phyloP scores from a whole-genome alignment of 345 rosid genomes.

The Atalantia buxifolia region DNA sequence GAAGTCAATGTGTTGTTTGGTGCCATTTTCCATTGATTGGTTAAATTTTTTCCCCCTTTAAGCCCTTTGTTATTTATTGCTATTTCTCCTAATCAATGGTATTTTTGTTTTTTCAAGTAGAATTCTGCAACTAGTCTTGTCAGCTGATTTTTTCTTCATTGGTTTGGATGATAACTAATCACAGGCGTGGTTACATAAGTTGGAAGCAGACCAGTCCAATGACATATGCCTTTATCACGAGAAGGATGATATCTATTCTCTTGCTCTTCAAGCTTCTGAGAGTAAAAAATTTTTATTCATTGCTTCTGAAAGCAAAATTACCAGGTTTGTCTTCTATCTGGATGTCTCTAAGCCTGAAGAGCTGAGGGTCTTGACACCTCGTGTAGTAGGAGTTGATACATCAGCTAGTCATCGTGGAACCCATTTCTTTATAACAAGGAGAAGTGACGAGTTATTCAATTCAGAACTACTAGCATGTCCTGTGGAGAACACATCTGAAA shows the following conservation, averaged over 20 bases:
- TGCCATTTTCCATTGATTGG: background rate
- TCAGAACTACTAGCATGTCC: slow-evolving; percentile 77
- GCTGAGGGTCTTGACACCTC: slow-evolving; percentile 70
- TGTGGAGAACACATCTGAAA: slow-evolving; percentile 53
- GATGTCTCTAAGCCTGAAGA: slow-evolving; percentile 62
- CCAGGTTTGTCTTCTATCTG: slow-evolving; percentile 60
- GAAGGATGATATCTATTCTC: slow-evolving; percentile 81
- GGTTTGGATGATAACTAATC: slow-evolving; percentile 4
- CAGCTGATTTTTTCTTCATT: background rate
- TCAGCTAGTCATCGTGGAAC: slow-evolving; percentile 79
- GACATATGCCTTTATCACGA: slow-evolving; percentile 86
- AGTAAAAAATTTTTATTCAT: slow-evolving; percentile 68
- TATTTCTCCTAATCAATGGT: background rate
- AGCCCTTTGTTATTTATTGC: background rate
- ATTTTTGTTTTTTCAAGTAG: background rate
- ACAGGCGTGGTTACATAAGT: slow-evolving; percentile 88
- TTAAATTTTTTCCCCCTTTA: background rate
- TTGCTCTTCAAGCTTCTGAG: slow-evolving; percentile 69
- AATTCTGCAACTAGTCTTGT: background rate
- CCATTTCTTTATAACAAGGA: slow-evolving; percentile 72
- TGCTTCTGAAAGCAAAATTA: slow-evolving; percentile 70
- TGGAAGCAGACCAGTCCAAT: slow-evolving; percentile 68
- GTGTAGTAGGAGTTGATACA: slow-evolving; percentile 62
- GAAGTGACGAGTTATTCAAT: slow-evolving; percentile 77
- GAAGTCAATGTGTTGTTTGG: background rate